These are phyloP conservation scores for Verbena officinalis DNA, from an alignment of 257 asterid genomes.

Conservation along the genomic window DNA sequence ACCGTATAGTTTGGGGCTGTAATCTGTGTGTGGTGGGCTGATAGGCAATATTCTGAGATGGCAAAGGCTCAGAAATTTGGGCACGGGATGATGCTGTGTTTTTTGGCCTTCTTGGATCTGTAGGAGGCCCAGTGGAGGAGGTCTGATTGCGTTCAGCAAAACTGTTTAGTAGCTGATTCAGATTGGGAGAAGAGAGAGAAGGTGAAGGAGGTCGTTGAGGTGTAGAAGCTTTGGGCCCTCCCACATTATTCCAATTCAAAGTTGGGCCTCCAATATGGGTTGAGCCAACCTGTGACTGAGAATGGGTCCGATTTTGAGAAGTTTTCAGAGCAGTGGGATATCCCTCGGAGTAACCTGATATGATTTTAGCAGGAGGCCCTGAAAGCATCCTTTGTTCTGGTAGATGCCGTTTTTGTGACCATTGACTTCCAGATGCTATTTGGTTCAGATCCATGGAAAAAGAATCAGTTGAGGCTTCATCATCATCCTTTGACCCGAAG, in stretches of 20 bases:
- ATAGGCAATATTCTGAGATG: conserved; percentile 36
- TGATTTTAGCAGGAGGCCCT: conserved; percentile 37
- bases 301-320: conserved; percentile 38
- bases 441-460: conserved; percentile 52
- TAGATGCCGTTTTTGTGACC: conserved; percentile 48
- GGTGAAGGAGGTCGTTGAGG: conserved; percentile 55
- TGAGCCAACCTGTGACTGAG: conserved; percentile 46
- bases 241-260: conserved; percentile 39
- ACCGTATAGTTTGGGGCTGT: conserved; percentile 37
- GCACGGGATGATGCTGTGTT: conserved; percentile 31
- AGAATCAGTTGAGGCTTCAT: conserved; percentile 63
- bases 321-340: conserved; percentile 48
- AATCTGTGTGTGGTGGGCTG: conserved; percentile 38
- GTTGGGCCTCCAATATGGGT: conserved; percentile 42
- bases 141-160: conserved; percentile 47
- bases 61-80: conserved; percentile 40
- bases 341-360: conserved; percentile 47
- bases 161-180: conserved; percentile 40
- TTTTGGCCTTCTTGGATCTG: conserved; percentile 63
- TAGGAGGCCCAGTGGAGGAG: conserved; percentile 44
- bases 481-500: conserved; percentile 46
- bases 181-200: conserved; percentile 33
- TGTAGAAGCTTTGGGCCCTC: conserved; percentile 38
- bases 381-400: conserved; percentile 45
- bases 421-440: conserved; percentile 45